phyloP scores from a whole-genome alignment of 768 basidiomycete species.

The Amanita exitialis region DNA sequence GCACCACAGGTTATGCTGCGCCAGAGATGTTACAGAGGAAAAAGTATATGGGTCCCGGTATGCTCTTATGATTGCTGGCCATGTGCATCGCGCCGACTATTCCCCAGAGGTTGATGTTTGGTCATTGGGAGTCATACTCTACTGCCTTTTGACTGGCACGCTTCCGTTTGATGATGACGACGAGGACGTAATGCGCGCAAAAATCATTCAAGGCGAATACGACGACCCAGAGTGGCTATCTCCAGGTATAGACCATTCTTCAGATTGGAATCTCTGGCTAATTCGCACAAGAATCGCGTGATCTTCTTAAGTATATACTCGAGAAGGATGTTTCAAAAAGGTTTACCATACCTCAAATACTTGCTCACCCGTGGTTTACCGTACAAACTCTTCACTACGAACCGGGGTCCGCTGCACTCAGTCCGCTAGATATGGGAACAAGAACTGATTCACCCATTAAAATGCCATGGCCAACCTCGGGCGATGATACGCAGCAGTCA shows the following conservation, averaged over 20 bases:
- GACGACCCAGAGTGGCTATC: constrained; percentile 93
- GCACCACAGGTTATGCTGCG: constrained; percentile 88
- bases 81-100: constrained; percentile 6
- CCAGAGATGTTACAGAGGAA: constrained; percentile 86
- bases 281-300: constrained; percentile 60
- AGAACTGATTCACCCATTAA: constrained; percentile 12
- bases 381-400: neutral
- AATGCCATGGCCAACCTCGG: constrained; percentile 15
- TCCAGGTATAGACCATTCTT: constrained; percentile 39
- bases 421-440: constrained; percentile 14
- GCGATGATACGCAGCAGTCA: constrained; percentile 26
- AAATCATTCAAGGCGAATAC: constrained; percentile 79
- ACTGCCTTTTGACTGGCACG: constrained; percentile 81
- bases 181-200: constrained; percentile 70
- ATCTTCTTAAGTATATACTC: constrained; percentile 71
- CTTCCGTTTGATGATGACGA: constrained; percentile 89
- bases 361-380: constrained; percentile 79
- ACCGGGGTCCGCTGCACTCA: constrained; percentile 8
- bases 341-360: constrained; percentile 73
- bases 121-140: constrained; percentile 90
- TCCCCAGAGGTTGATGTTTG: constrained; percentile 84
- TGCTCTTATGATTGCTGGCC: constrained; percentile 15
- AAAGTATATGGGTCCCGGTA: constrained; percentile 87
- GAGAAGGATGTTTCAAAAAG: constrained; percentile 69
- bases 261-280: constrained; percentile 1